Base-by-base conservation (phyloP, 75 land plant genomes). In the Ceratopteris richardii region DNA sequence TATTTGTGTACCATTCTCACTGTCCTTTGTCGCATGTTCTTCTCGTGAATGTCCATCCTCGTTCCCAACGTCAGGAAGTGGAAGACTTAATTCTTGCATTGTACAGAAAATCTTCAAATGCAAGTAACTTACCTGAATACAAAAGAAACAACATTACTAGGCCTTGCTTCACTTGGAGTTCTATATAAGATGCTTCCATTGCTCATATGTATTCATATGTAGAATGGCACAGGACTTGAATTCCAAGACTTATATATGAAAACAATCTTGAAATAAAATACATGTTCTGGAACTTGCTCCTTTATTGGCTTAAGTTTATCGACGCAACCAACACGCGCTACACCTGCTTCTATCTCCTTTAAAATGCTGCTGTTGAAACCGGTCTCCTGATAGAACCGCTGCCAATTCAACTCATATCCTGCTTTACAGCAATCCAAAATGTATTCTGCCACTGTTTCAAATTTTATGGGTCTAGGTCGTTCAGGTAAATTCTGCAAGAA, bases 221-320 rank as follows among this genome's bases (percentile, higher is more conserved):
- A 33, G 9, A 33, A 9, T 33, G 37, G 37, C 37, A 33, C 21
- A 39, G 40, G 21, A 17, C 22, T 36, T 36, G n/a, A n/a, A n/a
- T n/a, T n/a, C n/a, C n/a, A n/a, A n/a, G n/a, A n/a, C n/a, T n/a
- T n/a, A n/a, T n/a, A n/a, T 31, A 0, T 27, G 18, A 19, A 56
- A 18, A 0, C 5, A 21, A 27, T 12, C 29, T 20, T 18, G 60
- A 21, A 36, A 37, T 29, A 80, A 63, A 3, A 33, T 67, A 88
- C 94, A 70, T 53, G 50, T 51, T 85, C 86, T 41, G 94, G 81
- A 52, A 80, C 42, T 57, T 82, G 83, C 30, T 79, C 85, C 66
- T 88, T 88, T 42, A 88, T 82, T 6, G 86, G 83, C 62, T 80
- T 88, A 58, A 88, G 60, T 46, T 55, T 79, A n/a, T 88, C 90